Evolutionary conservation across 306 rosid species (phyloP).

Genomic region (Delonix regia): DNA sequence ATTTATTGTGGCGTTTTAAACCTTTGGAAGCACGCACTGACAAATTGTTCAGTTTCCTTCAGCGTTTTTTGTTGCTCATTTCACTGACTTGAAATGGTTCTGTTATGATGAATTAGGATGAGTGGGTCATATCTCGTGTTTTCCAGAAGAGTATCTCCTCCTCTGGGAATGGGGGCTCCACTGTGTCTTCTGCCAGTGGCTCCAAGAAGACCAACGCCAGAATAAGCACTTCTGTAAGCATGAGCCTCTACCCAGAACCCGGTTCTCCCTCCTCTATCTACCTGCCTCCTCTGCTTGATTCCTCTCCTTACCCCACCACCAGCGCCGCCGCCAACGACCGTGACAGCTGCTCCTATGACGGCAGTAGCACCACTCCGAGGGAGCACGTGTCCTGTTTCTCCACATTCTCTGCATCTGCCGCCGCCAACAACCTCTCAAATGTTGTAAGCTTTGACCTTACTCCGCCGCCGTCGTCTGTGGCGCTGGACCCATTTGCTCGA

Average conservation of each 20-base stretch:
- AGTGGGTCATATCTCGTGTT: conserved; percentile 96
- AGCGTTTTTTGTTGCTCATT: neutral
- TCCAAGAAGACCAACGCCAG: conserved; percentile 57
- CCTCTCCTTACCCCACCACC: conserved; percentile 53
- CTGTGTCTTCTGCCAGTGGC: conserved; percentile 32
- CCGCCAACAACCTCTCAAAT: conserved; percentile 24
- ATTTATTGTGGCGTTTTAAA: neutral
- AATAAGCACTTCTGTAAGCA: conserved; percentile 33
- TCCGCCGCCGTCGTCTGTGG: conserved; percentile 6
- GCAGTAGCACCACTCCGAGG: conserved; percentile 50
- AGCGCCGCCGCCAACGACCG: conserved; percentile 43
- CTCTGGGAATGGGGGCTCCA: conserved; percentile 36
- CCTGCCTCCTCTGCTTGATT: conserved; percentile 87
- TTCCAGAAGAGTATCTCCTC: conserved; percentile 63
- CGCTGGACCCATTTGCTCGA: conserved; percentile 41
- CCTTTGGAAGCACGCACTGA: neutral
- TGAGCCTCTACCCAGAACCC: conserved; percentile 59
- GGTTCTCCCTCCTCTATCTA: conserved; percentile 82
- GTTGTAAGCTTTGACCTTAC: conserved; percentile 43
- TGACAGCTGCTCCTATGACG: conserved; percentile 58
- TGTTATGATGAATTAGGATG: conserved; percentile 54
- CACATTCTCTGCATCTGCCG: conserved; percentile 52
- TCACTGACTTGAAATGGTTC: neutral
- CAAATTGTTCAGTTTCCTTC: neutral
- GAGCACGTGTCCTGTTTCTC: conserved; percentile 99